Conservation (phyloP, 2,329 filamentous ascomycete genomes). For the Thermoascus crustaceus region DNA sequence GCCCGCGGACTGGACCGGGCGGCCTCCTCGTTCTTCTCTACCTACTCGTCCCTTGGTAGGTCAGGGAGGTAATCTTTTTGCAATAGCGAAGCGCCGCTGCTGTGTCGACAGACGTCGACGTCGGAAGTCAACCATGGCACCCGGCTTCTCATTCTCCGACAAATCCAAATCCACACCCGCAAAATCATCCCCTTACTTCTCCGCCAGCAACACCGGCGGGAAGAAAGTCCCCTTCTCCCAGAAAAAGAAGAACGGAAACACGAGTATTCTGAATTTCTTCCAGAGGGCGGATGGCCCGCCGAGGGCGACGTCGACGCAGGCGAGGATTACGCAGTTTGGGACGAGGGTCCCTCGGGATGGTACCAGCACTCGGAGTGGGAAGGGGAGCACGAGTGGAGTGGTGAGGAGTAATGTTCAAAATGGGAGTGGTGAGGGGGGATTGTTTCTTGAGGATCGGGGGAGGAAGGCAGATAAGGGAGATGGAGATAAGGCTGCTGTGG, state of each 20-base stretch:
- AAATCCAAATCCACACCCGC: no score
- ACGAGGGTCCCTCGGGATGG: slow-evolving; percentile 18
- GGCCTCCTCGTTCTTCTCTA: no score
- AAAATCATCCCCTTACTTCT: no score
- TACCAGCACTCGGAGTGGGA: not conserved
- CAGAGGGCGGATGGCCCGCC: slow-evolving; percentile 54
- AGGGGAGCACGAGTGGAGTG: slow-evolving; percentile 2
- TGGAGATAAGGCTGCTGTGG: slow-evolving; percentile 1
- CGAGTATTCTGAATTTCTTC: slow-evolving; percentile 67
- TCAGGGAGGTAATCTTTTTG: no score
- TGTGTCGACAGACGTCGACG: no score
- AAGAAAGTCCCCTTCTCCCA: slow-evolving; percentile 6
- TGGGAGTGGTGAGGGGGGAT: slow-evolving; percentile 12
- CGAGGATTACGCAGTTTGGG: slow-evolving; percentile 46
- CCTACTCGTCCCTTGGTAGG: no score
- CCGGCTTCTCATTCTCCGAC: no score
- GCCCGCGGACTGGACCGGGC: no score
- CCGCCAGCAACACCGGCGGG: no score
- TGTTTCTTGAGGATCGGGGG: slow-evolving; percentile 31
- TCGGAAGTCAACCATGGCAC: no score
- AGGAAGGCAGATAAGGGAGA: slow-evolving; percentile 7
- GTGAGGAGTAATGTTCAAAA: slow-evolving; percentile 8
- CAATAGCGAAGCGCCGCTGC: no score
- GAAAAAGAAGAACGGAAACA: slow-evolving; percentile 38
- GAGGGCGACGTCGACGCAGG: slow-evolving; percentile 42